Evolutionary conservation across 305 asterid species (phyloP), one percentile per base, ranked within the genome.

Genomic region (Stenogyne calaminthoides): DNA sequence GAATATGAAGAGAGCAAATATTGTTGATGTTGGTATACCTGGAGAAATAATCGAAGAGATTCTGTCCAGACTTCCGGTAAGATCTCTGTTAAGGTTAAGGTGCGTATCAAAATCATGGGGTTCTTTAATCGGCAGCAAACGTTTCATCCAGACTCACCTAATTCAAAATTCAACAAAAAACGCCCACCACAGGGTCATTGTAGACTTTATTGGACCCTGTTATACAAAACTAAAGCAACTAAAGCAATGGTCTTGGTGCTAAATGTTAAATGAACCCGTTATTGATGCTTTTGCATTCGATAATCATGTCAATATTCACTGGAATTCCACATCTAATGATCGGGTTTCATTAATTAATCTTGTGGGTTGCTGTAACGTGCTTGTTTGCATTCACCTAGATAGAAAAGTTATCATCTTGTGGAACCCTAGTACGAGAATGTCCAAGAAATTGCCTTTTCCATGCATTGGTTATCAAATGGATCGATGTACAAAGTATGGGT

Each of bases 301-400:
- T 27, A 27, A 27, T 27, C 32, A 27, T 27, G 2, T 27, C 32
- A 3, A 27, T 27, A 3, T 27, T 27, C 32, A 27, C 32, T 27
- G 32, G 32, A 27, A 27, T 27, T 27, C 32, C 2, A 27, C 4
- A 1, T 1, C 1, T 3, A 27, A 1, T 27, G 2, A 3, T 2
- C 1, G 32, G 32, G 4, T 1, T 27, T 27, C 32, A n/a, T n/a
- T n/a, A 3, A 27, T 27, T 27, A 1, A 14, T 9, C 54, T 85
- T 3, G 85, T 80, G 62, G 89, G 92, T 68, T 84, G 83, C 69
- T 73, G 78, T 70, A 79, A 85, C 74, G 92, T 89, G 19, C 34
- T 83, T 52, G 46, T 79, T 39, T 78, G 85, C 71, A 19, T 72
- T 40, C 65, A 72, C 2, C 0, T 20, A 3, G 7, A 49, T 49